phyloP scores from a whole-genome alignment of 2,329 filamentous ascomycete species.

The Diplodia scrobiculata region DNA sequence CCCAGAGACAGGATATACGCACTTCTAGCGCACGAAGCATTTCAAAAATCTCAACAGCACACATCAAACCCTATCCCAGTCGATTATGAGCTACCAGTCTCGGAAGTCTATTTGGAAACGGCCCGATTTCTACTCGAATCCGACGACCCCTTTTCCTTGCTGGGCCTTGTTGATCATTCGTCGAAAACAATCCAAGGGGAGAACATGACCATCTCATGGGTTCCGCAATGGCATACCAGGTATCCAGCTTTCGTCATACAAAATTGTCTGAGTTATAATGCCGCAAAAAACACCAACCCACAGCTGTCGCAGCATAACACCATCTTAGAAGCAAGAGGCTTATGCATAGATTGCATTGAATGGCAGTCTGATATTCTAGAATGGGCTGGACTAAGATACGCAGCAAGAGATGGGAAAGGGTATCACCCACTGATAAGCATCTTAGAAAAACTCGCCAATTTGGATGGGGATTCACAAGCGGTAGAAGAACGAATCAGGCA shows the following conservation, averaged over 20 bases:
- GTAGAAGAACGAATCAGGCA: neutral
- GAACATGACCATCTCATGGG: neutral
- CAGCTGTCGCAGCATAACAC: neutral
- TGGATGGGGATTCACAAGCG: neutral
- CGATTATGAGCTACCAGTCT: neutral
- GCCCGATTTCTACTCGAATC: neutral
- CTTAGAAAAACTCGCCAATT: neutral
- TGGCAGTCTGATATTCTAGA: neutral
- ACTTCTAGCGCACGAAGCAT: neutral
- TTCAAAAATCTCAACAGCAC: neutral
- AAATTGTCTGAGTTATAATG: fast-evolving
- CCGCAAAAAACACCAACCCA: neutral
- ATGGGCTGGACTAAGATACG: fast-evolving
- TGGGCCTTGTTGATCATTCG: neutral
- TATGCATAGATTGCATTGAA: neutral
- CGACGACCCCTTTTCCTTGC: fast-evolving
- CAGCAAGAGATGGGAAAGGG: neutral
- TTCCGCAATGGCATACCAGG: neutral
- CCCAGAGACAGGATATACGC: neutral
- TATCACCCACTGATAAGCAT: neutral
- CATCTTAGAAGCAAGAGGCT: neutral
- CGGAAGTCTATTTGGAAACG: neutral
- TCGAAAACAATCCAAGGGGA: neutral
- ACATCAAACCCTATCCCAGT: neutral
- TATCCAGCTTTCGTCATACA: too few relatives aligned